Evolutionary conservation across 345 rosid genomes (phyloP).

Genomic region (Balakata baccata): DNA sequence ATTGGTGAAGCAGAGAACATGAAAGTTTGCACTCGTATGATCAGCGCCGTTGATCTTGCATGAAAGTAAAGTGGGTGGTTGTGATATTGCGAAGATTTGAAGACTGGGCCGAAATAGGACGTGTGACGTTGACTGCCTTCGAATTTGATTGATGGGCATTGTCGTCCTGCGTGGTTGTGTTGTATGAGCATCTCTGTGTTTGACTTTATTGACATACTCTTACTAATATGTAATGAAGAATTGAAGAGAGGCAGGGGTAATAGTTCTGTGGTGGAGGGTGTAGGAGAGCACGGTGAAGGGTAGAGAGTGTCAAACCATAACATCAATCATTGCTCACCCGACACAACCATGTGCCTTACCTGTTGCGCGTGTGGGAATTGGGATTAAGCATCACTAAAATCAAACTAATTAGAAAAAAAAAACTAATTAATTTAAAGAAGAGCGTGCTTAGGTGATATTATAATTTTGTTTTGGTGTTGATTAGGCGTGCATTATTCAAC

Average conservation of each 20-base stretch:
- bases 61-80: slow-evolving; percentile 1
- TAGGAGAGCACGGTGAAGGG: neutral
- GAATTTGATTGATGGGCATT: slow-evolving; percentile 19
- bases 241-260: neutral
- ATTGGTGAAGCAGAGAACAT: slow-evolving; percentile 17
- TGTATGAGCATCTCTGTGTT: slow-evolving; percentile 3
- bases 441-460: neutral
- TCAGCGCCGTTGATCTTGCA: slow-evolving; percentile 35
- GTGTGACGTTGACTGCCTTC: slow-evolving; percentile 29
- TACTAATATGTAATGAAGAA: neutral
- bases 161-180: too few species aligned
- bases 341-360: too few species aligned
- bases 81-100: slow-evolving; percentile 10
- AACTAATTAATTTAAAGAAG: too few species aligned
- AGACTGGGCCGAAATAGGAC: too few species aligned
- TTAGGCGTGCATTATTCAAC: neutral
- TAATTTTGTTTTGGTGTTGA: neutral
- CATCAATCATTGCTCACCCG: slow-evolving; percentile 9
- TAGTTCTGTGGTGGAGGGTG: neutral
- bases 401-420: too few species aligned
- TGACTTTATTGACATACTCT: too few species aligned
- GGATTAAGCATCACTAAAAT: too few species aligned
- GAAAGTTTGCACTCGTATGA: slow-evolving; percentile 30
- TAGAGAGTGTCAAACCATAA: neutral
- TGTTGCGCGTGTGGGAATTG: too few species aligned